These are phyloP conservation scores for Panaeolus papilionaceus DNA, from an alignment of 768 basidiomycete genomes.

Conservation along the genomic window DNA sequence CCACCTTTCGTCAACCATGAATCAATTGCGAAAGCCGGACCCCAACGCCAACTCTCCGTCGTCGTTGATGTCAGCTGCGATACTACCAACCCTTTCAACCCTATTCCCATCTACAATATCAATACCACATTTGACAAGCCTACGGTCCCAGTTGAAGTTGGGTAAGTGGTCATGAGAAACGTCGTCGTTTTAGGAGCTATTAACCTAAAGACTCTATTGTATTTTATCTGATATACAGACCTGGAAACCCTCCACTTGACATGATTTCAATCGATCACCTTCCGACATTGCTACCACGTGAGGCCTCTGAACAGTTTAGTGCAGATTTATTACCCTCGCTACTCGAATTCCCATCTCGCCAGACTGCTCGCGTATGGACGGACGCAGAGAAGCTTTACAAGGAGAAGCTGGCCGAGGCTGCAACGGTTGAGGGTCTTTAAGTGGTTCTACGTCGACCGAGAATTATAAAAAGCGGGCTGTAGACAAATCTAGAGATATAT, in stretches of 20 bases:
- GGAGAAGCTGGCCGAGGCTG: constrained; percentile 55
- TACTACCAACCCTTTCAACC: constrained; percentile 98
- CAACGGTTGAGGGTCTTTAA: constrained; percentile 42
- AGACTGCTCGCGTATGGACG: constrained; percentile 79
- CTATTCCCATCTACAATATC: constrained; percentile 91
- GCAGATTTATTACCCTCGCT: constrained; percentile 85
- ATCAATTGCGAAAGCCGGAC: constrained; percentile 75
- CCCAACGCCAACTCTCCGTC: constrained; percentile 69
- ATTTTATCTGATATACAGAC: constrained; percentile 31
- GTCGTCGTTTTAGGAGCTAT: constrained; percentile 25
- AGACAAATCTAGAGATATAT: constrained; percentile 9
- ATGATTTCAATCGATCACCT: constrained; percentile 98
- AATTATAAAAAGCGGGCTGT: constrained; percentile 2
- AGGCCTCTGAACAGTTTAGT: constrained; percentile 97
- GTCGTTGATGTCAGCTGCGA: constrained; percentile 99
- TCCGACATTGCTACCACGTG: constrained; percentile 92
- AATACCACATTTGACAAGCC: constrained; percentile 95
- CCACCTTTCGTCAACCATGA: constrained; percentile 82
- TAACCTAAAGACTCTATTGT: constrained; percentile 15
- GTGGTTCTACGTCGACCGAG: constrained; percentile 15
- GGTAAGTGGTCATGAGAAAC: constrained; percentile 52
- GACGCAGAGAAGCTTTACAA: constrained; percentile 87
- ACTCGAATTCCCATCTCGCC: constrained; percentile 75
- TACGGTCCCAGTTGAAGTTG: constrained; percentile 85
- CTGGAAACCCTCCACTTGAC: constrained; percentile 70